Evolutionary conservation across 192 early-diverging fungal genomes (phyloP), one percentile per base, ranked within the genome.

Genomic region (Phlyctochytrium planicorne): DNA sequence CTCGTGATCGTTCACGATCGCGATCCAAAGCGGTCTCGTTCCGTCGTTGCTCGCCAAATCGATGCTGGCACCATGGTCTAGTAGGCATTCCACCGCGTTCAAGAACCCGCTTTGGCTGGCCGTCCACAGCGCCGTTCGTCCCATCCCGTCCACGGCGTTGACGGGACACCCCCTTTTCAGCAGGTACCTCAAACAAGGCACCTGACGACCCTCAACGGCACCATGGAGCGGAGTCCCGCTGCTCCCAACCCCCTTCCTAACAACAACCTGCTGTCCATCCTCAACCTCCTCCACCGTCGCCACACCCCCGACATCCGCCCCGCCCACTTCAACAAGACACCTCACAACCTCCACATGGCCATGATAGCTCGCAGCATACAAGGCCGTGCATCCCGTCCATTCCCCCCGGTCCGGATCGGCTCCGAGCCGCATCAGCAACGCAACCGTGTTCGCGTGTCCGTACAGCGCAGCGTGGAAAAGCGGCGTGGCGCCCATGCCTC

Each of bases 1-100:
- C 55, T 57, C 55, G 55, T 57, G 55, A 27, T 57, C 55, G 25
- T 57, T 10, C 55, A 57, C 55, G 25, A 57, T 57, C 12, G 55
- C 55, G 4, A 25, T 25, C 55, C 55, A 57, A 4, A 57, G 25
- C 27, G 55, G 55, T 20, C 55, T 12, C 20, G 25, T 25, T 12
- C 55, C 55, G 20, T 57, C 55, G 55, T 4, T 6, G 27, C 14
- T 10, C 12, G 55, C 14, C 4, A 25, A 6, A 25, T 57, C 55
- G 27, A 57, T 25, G 27, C 27, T 27, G 55, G 55, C 55, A 10
- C 55, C 55, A 27, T 57, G 55, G 27, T 57, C 55, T 6, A 57
- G 55, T 6, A 57, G 25, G 12, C 12, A 10, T 25, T 57, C 55
- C 14, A 57, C 55, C 14, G 55, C 55, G 55, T 57, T 57, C 16